Evolutionary conservation across 352 stramenopile species (phyloP), one percentile per base, ranked within the genome.

Genomic region (Globisporangium polare): DNA sequence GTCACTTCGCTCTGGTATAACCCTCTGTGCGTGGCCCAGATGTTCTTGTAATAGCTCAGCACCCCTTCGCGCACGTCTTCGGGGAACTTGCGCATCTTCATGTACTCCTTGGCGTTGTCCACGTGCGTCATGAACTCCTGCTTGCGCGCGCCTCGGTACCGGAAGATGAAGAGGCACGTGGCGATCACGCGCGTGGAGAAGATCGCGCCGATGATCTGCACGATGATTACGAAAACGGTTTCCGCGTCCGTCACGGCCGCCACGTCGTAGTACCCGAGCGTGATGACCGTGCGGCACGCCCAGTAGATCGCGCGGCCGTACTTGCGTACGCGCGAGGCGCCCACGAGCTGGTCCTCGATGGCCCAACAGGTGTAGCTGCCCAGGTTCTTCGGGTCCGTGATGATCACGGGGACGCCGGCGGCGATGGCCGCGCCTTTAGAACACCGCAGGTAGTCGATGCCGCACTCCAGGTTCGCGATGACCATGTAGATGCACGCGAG

Each of bases 41-140:
- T 60, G 31, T 87, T 83, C 20, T 84, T 80, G 53, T 86, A 88
- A 55, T 82, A 92, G 9, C 54, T 66, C 15, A 88, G 27, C 7
- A 92, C 79, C 5, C 72, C 73, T 33, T 86, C 73, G 2, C 77
- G 77, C 26, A 92, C 71, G n/a, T 65, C 66, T 33, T 88, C 71
- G 0, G 82, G 82, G 31, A 92, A 83, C n/a, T 71, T 68, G 3
- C 74, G 78, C 55, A 82, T 74, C 53, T 78, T 71, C 82, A 92
- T 90, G 65, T 87, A 89, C 71, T 86, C 80, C 37, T 89, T 88
- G 27, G 82, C 76, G 35, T 74, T 85, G 50, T 92, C 80, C 1
- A 90, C 77, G 33, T 86, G 77, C 2, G 75, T 61, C 75, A 88
- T 88, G 62, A 92, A 89, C 27, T 78, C 71, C 56, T 88, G 78